Conservation (phyloP, 1,139 yeast genomes). For the Nakaseomyces delphensis region DNA sequence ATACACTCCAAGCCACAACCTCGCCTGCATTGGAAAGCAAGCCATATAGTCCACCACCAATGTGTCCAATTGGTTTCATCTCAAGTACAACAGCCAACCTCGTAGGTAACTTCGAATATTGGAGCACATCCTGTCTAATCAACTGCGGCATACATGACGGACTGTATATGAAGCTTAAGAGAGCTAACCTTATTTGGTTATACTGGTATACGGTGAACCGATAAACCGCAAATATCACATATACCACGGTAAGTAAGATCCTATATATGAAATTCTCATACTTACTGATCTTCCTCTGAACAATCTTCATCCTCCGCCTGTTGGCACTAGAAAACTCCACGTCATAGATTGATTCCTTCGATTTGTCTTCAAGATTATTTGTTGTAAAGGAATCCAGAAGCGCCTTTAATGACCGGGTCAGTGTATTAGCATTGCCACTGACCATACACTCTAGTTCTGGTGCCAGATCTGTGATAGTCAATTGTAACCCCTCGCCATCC, state of each 20-base stretch:
- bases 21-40: slow-evolving; percentile 70
- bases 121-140: slow-evolving; percentile 72
- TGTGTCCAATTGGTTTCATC: slow-evolving; percentile 65
- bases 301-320: slow-evolving; percentile 5
- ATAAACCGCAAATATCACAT: slow-evolving; percentile 47
- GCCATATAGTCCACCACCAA: slow-evolving; percentile 83
- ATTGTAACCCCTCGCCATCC: not conserved
- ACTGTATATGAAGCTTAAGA: slow-evolving; percentile 59
- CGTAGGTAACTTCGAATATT: slow-evolving; percentile 66
- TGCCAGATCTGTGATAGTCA: not conserved
- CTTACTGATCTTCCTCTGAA: slow-evolving; percentile 9
- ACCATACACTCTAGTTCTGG: slow-evolving; percentile 2
- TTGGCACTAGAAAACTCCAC: slow-evolving; percentile 2
- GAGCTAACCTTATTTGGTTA: slow-evolving; percentile 49
- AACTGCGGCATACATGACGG: slow-evolving; percentile 81
- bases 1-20: slow-evolving; percentile 75
- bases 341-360: not conserved
- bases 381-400: slow-evolving; percentile 3
- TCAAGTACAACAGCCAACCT: slow-evolving; percentile 66
- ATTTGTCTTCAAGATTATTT: not conserved
- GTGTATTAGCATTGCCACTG: not conserved
- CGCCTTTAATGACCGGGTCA: not conserved
- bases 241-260: slow-evolving; percentile 43
- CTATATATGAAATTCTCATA: slow-evolving; percentile 32
- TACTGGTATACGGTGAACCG: slow-evolving; percentile 45